Evolutionary conservation across 1,284 basidiomycete species (phyloP).

Genomic region (Ceratobasidium sp.): DNA sequence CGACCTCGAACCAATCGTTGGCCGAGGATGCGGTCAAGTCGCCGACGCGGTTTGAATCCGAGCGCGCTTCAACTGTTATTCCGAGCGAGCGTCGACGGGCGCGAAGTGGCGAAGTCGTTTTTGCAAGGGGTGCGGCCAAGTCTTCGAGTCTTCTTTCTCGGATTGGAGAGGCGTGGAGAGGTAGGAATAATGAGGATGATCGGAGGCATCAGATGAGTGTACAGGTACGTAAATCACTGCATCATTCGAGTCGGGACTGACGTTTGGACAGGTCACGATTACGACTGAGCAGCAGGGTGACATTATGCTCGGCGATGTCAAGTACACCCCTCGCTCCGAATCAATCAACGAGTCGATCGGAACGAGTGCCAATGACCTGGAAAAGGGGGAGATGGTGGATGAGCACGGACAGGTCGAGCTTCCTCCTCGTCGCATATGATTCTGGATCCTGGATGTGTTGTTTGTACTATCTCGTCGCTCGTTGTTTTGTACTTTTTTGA

Average conservation of each 20-base stretch:
- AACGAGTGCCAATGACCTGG: background rate
- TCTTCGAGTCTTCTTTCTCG: slow-evolving; percentile 1
- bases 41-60: background rate
- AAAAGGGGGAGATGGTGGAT: slow-evolving; percentile 5
- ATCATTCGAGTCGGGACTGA: background rate
- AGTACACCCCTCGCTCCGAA: slow-evolving; percentile 1
- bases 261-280: slow-evolving; percentile 19
- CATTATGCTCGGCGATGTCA: slow-evolving; percentile 34
- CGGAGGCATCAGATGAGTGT: slow-evolving; percentile 30
- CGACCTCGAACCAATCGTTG: slow-evolving; percentile 16
- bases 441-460: background rate
- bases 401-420: background rate
- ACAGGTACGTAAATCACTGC: slow-evolving; percentile 12
- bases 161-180: slow-evolving; percentile 24
- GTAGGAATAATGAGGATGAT: background rate
- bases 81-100: background rate
- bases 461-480: background rate
- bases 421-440: background rate
- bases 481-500: background rate
- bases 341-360: slow-evolving; percentile 20
- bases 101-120: slow-evolving; percentile 2
- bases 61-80: background rate
- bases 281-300: slow-evolving; percentile 29
- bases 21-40: slow-evolving; percentile 12
- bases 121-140: background rate